Base-by-base conservation (phyloP, 2,329 filamentous ascomycete species). In the Sphaerulina populicola region DNA sequence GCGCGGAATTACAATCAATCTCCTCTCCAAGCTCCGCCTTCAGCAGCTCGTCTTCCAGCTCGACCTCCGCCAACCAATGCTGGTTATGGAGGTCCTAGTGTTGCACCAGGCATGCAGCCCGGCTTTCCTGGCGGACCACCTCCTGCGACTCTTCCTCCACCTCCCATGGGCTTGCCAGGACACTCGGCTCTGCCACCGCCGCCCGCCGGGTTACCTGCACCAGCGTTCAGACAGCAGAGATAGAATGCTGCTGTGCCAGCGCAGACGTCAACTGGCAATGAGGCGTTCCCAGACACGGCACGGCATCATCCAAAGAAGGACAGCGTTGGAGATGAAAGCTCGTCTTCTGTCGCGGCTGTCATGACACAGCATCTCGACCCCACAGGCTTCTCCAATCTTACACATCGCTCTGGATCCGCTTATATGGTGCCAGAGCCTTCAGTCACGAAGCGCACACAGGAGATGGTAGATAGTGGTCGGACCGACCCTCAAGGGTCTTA, bases 21-120 rank as follows among this genome's bases (percentile, higher is more conserved):
- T 49, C 74, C 80, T 29, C 76, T 83, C 11, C 76, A 79, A 11
- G 79, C 81, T 43, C 79, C 81, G 31, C 77, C 78, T 11, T 72
- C 77, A 6, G 77, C 77, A 27, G 75, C 77, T 12, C 80, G 80
- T 11, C 66, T 83, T 23, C 84, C 85, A 36, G 81, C 83, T 51
- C 74, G 84, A 36, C 85, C 85, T n/a, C 85, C 85, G 3, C 81
- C 82, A 14, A 80, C 76, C 12, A 80, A 83, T 61, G 81, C 73
- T 44, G 82, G 81, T 1, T 86, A 85, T 63, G 83, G 83, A 38
- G 84, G 83, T 8, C 82, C 79, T 11, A 75, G 78, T 47, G 77
- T 76, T 60, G 68, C 72, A 43, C 74, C 74, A 2, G 60, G 60
- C 14, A 57, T 62, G 57, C 57, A 59, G 10, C 52, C 48, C 40